Conservation (phyloP, 208 protist species). For the Leishmania lainsoni region DNA sequence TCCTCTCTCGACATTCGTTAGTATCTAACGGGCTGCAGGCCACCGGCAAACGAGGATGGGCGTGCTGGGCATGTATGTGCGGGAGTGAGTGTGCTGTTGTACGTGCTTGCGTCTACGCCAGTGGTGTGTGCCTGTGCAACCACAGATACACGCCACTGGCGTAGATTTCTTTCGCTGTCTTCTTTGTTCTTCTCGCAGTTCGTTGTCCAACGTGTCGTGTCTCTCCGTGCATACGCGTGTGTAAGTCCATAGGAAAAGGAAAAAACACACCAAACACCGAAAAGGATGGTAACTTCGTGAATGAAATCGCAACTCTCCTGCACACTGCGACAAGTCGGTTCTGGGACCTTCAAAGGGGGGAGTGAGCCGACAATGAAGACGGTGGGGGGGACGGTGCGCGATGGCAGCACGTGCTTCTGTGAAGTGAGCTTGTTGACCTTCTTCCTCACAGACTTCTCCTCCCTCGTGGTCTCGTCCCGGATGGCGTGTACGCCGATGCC, state of each 20-base stretch:
- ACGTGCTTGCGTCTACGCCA: background rate
- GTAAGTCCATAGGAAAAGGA: background rate
- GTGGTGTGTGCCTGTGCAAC: background rate
- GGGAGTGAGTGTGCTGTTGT: background rate
- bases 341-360: background rate
- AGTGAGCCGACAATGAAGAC: background rate
- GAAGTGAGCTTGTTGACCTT: background rate
- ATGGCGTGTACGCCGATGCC: background rate
- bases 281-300: background rate
- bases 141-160: background rate
- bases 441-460: background rate
- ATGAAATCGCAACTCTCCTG: background rate
- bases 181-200: background rate
- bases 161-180: background rate
- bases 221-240: background rate
- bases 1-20: conserved; percentile 4
- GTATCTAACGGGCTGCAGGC: conserved; percentile 4
- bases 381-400: background rate
- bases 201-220: background rate
- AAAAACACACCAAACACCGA: background rate
- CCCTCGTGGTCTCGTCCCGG: background rate
- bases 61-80: background rate
- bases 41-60: background rate
- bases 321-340: background rate
- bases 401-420: background rate